A percentile compares a stretch with the other conserved stretches of the same genome.
phyloP scores from a whole-genome alignment of 768 basidiomycete species.

The Leccinellum albellum region DNA sequence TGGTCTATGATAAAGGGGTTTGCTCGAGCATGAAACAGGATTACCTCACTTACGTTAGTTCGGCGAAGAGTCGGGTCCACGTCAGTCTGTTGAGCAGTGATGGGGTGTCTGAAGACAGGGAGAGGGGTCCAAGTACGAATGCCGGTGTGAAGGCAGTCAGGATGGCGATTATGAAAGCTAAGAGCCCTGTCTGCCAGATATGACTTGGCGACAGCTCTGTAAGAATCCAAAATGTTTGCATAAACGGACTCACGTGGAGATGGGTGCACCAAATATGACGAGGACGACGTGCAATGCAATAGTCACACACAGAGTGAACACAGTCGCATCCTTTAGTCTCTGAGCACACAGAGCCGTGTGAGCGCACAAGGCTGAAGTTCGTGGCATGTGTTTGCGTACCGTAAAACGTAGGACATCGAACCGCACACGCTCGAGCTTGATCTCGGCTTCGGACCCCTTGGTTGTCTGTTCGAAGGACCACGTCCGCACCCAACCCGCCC shows the following conservation, averaged over 20 bases:
- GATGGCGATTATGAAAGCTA: constrained; percentile 66
- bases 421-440: constrained; percentile 39
- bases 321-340: constrained; percentile 49
- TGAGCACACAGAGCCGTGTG: constrained; percentile 24
- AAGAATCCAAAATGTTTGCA: background rate
- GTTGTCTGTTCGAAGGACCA: constrained; percentile 50
- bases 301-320: constrained; percentile 50
- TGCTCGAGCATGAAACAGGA: background rate
- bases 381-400: constrained; percentile 32
- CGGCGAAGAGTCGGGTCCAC: constrained; percentile 79
- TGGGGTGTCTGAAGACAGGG: constrained; percentile 37
- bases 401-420: constrained; percentile 36
- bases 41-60: constrained; percentile 62
- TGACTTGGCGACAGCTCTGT: constrained; percentile 37
- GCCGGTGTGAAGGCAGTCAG: constrained; percentile 65
- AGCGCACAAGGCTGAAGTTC: background rate
- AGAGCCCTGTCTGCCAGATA: constrained; percentile 56
- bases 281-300: constrained; percentile 45
- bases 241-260: constrained; percentile 44
- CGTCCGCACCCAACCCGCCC: constrained; percentile 61
- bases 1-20: constrained; percentile 33
- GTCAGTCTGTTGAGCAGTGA: constrained; percentile 55
- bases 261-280: constrained; percentile 74
- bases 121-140: constrained; percentile 65
- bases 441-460: constrained; percentile 41